phyloP scores from a whole-genome alignment of 2,329 filamentous ascomycete genomes.

The Rasamsonia emersonii region DNA sequence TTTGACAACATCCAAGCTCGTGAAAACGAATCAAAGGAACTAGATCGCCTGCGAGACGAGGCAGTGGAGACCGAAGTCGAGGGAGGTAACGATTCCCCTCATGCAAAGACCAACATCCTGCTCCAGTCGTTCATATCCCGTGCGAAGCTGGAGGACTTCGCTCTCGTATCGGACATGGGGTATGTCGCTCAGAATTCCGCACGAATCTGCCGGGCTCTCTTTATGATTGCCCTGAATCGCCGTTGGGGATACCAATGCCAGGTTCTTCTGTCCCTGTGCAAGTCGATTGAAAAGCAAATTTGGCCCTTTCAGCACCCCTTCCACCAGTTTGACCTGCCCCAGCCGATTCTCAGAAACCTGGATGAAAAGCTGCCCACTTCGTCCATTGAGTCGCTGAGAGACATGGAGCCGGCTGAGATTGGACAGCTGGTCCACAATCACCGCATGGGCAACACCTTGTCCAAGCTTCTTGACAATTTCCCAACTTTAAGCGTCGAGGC shows the following conservation, averaged over 20 bases:
- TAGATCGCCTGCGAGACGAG: conserved; percentile 64
- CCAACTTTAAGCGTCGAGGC: conserved; percentile 84
- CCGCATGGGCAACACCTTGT: conserved; percentile 72
- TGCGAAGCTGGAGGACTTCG: conserved; percentile 84
- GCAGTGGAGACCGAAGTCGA: conserved; percentile 70
- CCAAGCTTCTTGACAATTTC: conserved; percentile 78
- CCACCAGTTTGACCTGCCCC: conserved; percentile 85
- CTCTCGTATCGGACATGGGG: conserved; percentile 79
- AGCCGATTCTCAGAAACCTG: conserved; percentile 72
- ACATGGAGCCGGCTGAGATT: conserved; percentile 90
- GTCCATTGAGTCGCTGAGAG: conserved; percentile 74
- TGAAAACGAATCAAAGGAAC: conserved; percentile 81
- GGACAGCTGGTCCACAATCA: conserved; percentile 86
- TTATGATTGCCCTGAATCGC: conserved; percentile 94
- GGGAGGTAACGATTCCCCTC: conserved; percentile 56
- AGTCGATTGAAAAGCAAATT: conserved; percentile 91
- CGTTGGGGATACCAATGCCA: conserved; percentile 94
- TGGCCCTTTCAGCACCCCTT: conserved; percentile 95
- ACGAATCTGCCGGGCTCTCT: conserved; percentile 86
- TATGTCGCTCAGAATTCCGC: conserved; percentile 95
- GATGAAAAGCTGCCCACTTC: conserved; percentile 66
- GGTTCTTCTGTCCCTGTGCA: conserved; percentile 82
- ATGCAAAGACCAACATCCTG: conserved; percentile 92
- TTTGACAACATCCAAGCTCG: conserved; percentile 95
- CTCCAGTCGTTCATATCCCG: conserved; percentile 90